These are phyloP conservation scores for Oryza glumipatula DNA, from an alignment of 176 grass and related monocot genomes.

Conservation along the genomic window DNA sequence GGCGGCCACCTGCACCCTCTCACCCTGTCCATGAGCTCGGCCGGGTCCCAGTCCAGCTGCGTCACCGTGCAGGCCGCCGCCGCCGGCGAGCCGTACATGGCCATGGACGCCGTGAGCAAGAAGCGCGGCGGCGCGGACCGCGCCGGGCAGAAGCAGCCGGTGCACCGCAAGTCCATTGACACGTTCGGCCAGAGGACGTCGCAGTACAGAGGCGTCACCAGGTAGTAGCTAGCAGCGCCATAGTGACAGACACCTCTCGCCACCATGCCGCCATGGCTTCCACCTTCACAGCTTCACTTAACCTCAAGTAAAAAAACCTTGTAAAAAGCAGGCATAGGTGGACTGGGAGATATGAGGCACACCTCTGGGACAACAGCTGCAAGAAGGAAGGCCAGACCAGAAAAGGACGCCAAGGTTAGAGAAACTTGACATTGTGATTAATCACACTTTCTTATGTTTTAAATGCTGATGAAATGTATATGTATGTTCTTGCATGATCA, in stretches of 20 bases:
- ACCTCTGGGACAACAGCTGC: constrained; percentile 99
- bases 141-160: constrained; percentile 67
- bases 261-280: neutral
- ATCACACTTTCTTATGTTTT: neutral
- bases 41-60: constrained; percentile 74
- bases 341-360: constrained; percentile 99
- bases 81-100: constrained; percentile 44
- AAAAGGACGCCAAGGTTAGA: constrained; percentile 92
- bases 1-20: constrained; percentile 57
- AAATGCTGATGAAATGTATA: constrained; percentile 26
- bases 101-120: constrained; percentile 58
- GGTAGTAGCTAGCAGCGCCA: constrained; percentile 40
- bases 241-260: neutral
- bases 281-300: neutral
- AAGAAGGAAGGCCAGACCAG: constrained; percentile 97
- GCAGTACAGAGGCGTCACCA: constrained; percentile 95
- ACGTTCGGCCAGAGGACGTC: constrained; percentile 98
- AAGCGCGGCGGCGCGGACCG: constrained; percentile 62
- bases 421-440: neutral
- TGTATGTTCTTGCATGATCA: neutral
- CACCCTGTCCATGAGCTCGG: constrained; percentile 87
- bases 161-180: constrained; percentile 98
- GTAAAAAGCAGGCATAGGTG: constrained; percentile 93
- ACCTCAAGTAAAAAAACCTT: neutral
- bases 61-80: constrained; percentile 53